phyloP scores from a whole-genome alignment of 768 basidiomycete species.

The Suillus plorans region DNA sequence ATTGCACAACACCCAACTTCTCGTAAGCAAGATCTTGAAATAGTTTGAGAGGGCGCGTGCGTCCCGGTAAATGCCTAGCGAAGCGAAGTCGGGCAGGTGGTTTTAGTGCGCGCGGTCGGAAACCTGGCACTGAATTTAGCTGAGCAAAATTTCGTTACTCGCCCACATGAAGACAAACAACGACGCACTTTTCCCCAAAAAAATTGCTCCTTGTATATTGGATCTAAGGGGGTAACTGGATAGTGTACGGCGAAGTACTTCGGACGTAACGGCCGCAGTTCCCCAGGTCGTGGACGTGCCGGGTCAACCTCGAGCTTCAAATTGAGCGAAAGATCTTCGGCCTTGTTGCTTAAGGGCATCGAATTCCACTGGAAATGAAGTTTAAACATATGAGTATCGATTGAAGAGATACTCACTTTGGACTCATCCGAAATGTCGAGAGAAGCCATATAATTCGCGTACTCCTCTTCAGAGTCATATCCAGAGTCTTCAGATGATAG shows the following conservation, averaged over 20 bases:
- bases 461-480: slow-evolving; percentile 24
- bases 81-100: slow-evolving; percentile 1
- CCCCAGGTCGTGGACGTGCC: slow-evolving; percentile 3
- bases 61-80: slow-evolving; percentile 8
- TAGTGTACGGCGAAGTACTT: slow-evolving; percentile 20
- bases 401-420: slow-evolving; percentile 17
- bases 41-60: slow-evolving; percentile 22
- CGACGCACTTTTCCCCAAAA: slow-evolving; percentile 23
- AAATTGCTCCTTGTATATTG: slow-evolving; percentile 9
- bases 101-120: neutral
- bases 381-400: neutral
- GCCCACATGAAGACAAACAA: no score
- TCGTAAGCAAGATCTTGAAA: slow-evolving; percentile 22
- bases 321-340: slow-evolving; percentile 29
- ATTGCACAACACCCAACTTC: slow-evolving; percentile 28
- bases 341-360: slow-evolving; percentile 26
- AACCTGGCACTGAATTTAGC: slow-evolving; percentile 2
- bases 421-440: slow-evolving; percentile 31
- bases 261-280: slow-evolving; percentile 12
- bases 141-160: neutral
- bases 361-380: slow-evolving; percentile 24
- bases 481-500: neutral
- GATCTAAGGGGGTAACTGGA: slow-evolving; percentile 18
- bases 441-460: slow-evolving; percentile 21
- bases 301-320: slow-evolving; percentile 4